These are phyloP conservation scores for Leccinum boreale DNA, from an alignment of 768 basidiomycete species.

Conservation along the genomic window DNA sequence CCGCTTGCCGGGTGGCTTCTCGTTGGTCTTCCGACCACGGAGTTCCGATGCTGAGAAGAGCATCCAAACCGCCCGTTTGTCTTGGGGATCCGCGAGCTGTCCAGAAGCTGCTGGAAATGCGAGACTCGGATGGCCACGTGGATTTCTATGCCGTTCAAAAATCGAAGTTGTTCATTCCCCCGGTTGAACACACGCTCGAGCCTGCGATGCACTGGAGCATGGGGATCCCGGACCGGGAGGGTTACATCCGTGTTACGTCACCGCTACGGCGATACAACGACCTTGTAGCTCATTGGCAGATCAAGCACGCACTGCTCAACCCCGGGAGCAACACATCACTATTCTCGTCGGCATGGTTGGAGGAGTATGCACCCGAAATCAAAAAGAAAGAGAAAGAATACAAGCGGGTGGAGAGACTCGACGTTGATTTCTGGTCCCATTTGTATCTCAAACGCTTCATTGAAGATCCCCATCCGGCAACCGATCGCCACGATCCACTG, in stretches of 20 bases:
- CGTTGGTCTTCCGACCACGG: conserved; percentile 58
- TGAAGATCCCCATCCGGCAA: conserved; percentile 19
- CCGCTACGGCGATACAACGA: conserved; percentile 86
- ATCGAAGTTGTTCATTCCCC: conserved; percentile 32
- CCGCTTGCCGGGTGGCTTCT: conserved; percentile 75
- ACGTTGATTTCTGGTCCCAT: conserved; percentile 41
- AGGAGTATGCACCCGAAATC: conserved; percentile 38
- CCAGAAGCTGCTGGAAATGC: conserved; percentile 45
- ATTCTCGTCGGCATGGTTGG: conserved; percentile 48
- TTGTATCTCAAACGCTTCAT: conserved; percentile 39
- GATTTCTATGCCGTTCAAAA: conserved; percentile 35
- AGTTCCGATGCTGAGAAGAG: conserved; percentile 64
- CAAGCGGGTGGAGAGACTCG: conserved; percentile 29
- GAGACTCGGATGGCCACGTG: conserved; percentile 47
- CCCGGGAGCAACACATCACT: conserved; percentile 33
- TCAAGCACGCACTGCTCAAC: conserved; percentile 69
- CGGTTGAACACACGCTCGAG: conserved; percentile 44
- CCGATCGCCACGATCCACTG: conserved; percentile 27
- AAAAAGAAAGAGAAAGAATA: conserved; percentile 34
- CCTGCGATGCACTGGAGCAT: conserved; percentile 66
- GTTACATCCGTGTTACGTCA: conserved; percentile 82
- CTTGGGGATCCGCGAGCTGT: conserved; percentile 32
- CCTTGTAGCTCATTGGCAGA: conserved; percentile 87
- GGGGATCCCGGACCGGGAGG: conserved; percentile 68
- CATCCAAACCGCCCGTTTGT: conserved; percentile 32